phyloP scores from a whole-genome alignment of 805 yeast genomes.

The Schizosaccharomyces cryophilus region DNA sequence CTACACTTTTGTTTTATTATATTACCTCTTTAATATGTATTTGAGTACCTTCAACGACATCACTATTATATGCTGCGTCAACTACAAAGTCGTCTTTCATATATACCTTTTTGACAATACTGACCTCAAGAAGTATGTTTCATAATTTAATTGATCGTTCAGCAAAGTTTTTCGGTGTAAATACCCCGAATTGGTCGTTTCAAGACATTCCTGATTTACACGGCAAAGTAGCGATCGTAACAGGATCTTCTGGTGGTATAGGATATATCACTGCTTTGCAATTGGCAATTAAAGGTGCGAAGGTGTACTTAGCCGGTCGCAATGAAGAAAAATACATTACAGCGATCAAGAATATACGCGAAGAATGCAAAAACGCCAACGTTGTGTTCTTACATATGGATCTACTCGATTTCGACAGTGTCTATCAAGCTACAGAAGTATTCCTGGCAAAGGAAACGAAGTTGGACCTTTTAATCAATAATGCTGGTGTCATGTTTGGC shows the following conservation, averaged over 20 bases:
- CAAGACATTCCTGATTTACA: neutral
- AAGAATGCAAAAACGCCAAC: neutral
- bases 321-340: slow-evolving; percentile 3
- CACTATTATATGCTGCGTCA: no score
- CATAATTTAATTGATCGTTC: neutral
- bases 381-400: slow-evolving; percentile 4
- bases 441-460: slow-evolving; percentile 7
- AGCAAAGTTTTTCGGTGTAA: neutral
- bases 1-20: no score
- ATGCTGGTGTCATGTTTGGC: slow-evolving; percentile 64
- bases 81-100: no score
- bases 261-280: slow-evolving; percentile 7
- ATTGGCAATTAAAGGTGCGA: slow-evolving; percentile 6
- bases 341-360: neutral
- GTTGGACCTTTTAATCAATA: slow-evolving; percentile 41
- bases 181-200: neutral
- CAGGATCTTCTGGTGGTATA: slow-evolving; percentile 5
- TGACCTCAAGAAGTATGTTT: no score
- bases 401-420: slow-evolving; percentile 5
- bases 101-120: no score
- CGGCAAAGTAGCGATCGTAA: slow-evolving; percentile 2
- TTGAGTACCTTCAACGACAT: no score
- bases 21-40: no score
- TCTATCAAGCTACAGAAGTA: slow-evolving; percentile 6
- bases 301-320: slow-evolving; percentile 7